phyloP scores from a whole-genome alignment of 352 stramenopile genomes.

The Pythium brachiatum region DNA sequence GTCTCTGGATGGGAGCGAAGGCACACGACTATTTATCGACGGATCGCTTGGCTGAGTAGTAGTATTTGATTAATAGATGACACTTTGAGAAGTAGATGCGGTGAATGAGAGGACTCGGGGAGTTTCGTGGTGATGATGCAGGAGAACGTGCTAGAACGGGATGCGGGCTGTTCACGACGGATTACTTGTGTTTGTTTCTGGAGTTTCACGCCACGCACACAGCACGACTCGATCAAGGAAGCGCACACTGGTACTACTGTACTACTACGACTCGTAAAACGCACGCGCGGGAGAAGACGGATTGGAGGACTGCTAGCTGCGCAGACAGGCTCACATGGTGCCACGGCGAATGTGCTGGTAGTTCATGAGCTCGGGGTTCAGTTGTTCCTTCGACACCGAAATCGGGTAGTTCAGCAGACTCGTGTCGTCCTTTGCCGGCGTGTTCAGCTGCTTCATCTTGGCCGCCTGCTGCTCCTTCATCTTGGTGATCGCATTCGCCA shows the following conservation, averaged over 20 bases:
- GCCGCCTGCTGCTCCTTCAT: constrained; percentile 33
- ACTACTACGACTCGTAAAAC: background rate
- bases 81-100: background rate
- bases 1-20: background rate
- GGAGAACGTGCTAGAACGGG: background rate
- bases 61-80: constrained; percentile 5
- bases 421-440: constrained; percentile 63
- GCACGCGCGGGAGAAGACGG: background rate
- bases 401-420: constrained; percentile 42
- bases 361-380: constrained; percentile 47
- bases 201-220: background rate
- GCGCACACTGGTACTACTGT: background rate
- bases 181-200: background rate
- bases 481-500: constrained; percentile 33
- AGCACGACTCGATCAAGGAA: background rate
- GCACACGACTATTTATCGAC: background rate
- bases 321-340: constrained; percentile 53
- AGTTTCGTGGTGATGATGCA: background rate
- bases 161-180: too few relatives aligned
- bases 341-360: constrained; percentile 75
- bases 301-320: background rate
- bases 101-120: background rate
- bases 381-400: constrained; percentile 32
- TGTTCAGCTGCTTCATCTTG: constrained; percentile 52
- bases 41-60: background rate